These are phyloP conservation scores for Rhizopus stolonifer DNA, from an alignment of 371 early-diverging fungal species.

Conservation along the genomic window DNA sequence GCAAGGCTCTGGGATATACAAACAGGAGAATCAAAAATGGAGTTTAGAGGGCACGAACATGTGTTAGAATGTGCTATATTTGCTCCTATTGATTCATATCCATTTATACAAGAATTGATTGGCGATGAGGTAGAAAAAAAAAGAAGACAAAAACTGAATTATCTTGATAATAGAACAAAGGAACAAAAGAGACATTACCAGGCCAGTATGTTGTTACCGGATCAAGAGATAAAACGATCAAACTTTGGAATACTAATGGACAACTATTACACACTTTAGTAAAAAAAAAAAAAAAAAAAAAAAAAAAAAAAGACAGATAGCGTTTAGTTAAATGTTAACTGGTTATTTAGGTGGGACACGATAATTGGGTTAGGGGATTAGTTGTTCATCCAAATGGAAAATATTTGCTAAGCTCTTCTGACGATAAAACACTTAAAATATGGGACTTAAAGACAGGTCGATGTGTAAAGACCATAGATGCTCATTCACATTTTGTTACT, in stretches of 20 bases:
- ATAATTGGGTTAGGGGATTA: slow-evolving; percentile 92
- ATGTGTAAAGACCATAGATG: slow-evolving; percentile 78
- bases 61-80: slow-evolving; percentile 92
- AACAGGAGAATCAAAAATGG: slow-evolving; percentile 75
- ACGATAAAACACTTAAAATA: slow-evolving; percentile 84
- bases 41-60: slow-evolving; percentile 89
- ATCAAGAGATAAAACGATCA: slow-evolving; percentile 88
- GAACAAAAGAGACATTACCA: slow-evolving; percentile 36
- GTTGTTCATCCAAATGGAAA: slow-evolving; percentile 81
- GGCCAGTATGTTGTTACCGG: slow-evolving; percentile 80
- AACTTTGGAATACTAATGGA: slow-evolving; percentile 82
- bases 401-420: slow-evolving; percentile 76
- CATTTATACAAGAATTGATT: slow-evolving; percentile 66
- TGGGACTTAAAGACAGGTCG: slow-evolving; percentile 90
- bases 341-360: slow-evolving; percentile 77
- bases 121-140: slow-evolving; percentile 55
- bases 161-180: slow-evolving; percentile 19
- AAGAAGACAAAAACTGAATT: not conserved
- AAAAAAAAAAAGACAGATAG: too few relatives aligned
- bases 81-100: slow-evolving; percentile 68
- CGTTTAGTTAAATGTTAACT: too few relatives aligned
- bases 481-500: slow-evolving; percentile 90
- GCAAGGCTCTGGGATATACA: slow-evolving; percentile 79
- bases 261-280: slow-evolving; percentile 76
- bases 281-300: slow-evolving; percentile 10